phyloP scores from a whole-genome alignment of 805 yeast species.

The Peterozyma xylosa region DNA sequence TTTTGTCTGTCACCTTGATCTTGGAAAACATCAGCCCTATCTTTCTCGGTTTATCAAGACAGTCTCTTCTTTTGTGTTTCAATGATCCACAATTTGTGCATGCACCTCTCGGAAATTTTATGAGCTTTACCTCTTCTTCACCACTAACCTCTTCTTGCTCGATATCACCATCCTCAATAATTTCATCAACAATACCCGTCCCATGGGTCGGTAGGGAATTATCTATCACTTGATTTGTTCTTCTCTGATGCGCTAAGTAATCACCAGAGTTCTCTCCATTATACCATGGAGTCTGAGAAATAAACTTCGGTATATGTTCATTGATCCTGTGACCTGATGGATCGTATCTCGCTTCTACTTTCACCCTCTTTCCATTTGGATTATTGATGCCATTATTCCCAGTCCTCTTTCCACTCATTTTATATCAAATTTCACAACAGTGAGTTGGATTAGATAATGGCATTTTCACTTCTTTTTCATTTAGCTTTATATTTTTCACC shows the following conservation, averaged over 20 bases:
- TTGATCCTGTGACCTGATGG: slow-evolving; percentile 27
- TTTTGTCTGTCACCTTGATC: slow-evolving; percentile 18
- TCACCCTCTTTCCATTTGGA: too few relatives aligned
- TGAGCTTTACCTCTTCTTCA: slow-evolving; percentile 10
- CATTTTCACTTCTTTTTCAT: too few relatives aligned
- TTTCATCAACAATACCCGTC: slow-evolving; percentile 45
- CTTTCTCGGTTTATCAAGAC: slow-evolving; percentile 50
- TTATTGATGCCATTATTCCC: too few relatives aligned
- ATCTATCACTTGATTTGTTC: slow-evolving; percentile 28
- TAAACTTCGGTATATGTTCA: slow-evolving; percentile 31
- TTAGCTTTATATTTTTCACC: too few relatives aligned
- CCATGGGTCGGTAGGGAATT: slow-evolving; percentile 50
- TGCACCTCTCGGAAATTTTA: slow-evolving; percentile 20
- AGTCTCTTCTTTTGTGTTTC: slow-evolving; percentile 43
- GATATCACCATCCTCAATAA: slow-evolving; percentile 11
- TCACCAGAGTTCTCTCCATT: slow-evolving; percentile 24
- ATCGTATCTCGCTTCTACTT: slow-evolving; percentile 12
- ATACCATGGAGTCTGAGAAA: slow-evolving; percentile 34
- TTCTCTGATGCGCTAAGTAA: slow-evolving; percentile 53
- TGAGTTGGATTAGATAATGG: too few relatives aligned
- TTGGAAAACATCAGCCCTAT: slow-evolving; percentile 21
- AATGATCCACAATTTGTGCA: slow-evolving; percentile 56
- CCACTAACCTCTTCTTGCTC: slow-evolving; percentile 5
- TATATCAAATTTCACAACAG: too few relatives aligned
- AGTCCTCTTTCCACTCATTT: too few relatives aligned